Percentiles rank a stretch among this genome's conserved stretches.
These are phyloP conservation scores for Candida chauliodis DNA, from an alignment of 805 yeast genomes.

Conservation along the genomic window DNA sequence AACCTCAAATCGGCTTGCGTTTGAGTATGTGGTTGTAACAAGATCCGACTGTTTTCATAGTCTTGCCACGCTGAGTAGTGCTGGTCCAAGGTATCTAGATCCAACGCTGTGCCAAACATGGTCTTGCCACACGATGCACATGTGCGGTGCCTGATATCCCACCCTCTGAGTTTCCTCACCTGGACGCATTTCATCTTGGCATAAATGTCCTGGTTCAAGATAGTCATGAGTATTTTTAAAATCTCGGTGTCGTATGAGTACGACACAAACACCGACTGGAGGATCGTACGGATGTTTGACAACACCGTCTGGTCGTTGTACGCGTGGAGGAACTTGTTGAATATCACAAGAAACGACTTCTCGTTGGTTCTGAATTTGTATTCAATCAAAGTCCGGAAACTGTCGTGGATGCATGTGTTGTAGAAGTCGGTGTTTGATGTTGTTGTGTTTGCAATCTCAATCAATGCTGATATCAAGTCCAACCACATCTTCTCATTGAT, in stretches of 20 bases:
- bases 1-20: slow-evolving; percentile 28
- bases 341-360: slow-evolving; percentile 49
- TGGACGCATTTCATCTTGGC: slow-evolving; percentile 43
- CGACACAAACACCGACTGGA: slow-evolving; percentile 61
- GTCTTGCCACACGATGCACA: slow-evolving; percentile 77
- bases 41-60: slow-evolving; percentile 16
- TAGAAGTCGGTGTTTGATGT: slow-evolving; percentile 11
- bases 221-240: slow-evolving; percentile 45
- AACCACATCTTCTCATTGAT: slow-evolving; percentile 29
- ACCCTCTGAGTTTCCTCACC: slow-evolving; percentile 50
- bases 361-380: slow-evolving; percentile 19
- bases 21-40: slow-evolving; percentile 8
- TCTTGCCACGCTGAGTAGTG: slow-evolving; percentile 59
- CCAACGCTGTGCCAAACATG: slow-evolving; percentile 60
- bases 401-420: slow-evolving; percentile 27
- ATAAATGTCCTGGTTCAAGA: slow-evolving; percentile 57
- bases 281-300: slow-evolving; percentile 55
- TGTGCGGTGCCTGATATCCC: slow-evolving; percentile 46
- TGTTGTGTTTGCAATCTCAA: slow-evolving; percentile 16
- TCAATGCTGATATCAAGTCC: slow-evolving; percentile 21
- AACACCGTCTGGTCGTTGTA: slow-evolving; percentile 49
- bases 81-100: slow-evolving; percentile 37
- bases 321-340: slow-evolving; percentile 51
- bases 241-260: slow-evolving; percentile 62
- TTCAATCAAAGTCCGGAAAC: slow-evolving; percentile 32